phyloP scores from a whole-genome alignment of 1,284 basidiomycete genomes.

The Irpex sp. region DNA sequence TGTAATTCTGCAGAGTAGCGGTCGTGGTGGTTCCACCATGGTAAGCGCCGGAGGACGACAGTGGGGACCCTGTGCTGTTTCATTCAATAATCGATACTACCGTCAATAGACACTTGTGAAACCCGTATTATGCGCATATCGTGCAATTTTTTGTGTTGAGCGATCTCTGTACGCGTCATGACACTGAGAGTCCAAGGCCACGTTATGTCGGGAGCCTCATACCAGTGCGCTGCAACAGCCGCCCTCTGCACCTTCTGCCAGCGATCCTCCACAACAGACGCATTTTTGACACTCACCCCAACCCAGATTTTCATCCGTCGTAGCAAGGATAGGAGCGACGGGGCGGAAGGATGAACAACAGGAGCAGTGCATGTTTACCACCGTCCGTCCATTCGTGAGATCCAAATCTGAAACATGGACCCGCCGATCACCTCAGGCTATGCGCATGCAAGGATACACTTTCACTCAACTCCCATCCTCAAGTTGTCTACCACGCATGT shows the following conservation, averaged over 20 bases:
- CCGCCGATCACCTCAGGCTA: neutral
- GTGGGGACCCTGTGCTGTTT: too few relatives aligned
- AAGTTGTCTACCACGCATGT: neutral
- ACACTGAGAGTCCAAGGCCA: too few relatives aligned
- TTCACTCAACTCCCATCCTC: neutral
- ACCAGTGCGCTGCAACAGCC: neutral
- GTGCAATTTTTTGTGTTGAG: too few relatives aligned
- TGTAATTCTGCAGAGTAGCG: too few relatives aligned
- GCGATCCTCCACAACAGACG: neutral
- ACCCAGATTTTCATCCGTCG: neutral
- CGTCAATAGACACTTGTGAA: too few relatives aligned
- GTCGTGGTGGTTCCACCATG: too few relatives aligned
- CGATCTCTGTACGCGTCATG: too few relatives aligned
- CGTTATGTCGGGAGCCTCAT: too few relatives aligned
- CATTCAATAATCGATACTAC: too few relatives aligned
- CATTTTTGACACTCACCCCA: neutral
- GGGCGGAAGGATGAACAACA: neutral
- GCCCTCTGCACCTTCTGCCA: neutral
- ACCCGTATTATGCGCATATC: too few relatives aligned
- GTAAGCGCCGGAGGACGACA: too few relatives aligned
- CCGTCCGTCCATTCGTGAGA: neutral
- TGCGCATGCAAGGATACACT: neutral
- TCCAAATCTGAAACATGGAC: neutral
- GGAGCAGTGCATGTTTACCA: neutral
- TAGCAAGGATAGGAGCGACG: neutral